Evolutionary conservation across 805 yeast genomes (phyloP), one percentile per base, ranked within the genome.

Genomic region (Wickerhamiella spandovensis): DNA sequence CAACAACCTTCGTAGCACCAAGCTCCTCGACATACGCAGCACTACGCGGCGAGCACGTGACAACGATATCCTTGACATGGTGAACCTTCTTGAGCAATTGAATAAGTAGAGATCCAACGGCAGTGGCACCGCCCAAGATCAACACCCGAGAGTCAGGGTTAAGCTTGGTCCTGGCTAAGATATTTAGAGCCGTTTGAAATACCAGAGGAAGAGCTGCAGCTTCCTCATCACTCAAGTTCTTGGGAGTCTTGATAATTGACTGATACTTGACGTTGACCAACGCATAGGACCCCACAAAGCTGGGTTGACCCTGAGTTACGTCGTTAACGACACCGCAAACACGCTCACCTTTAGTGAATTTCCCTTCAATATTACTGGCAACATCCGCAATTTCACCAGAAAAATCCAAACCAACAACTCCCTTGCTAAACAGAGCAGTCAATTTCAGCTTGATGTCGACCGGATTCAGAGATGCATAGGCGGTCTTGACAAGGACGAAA

Each of bases 121-220:
- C 65, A 1, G 94, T 81, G 13, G 83, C 79, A 28, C 84, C 92
- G 35, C 95, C 95, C 44, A 83, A 67, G 23, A 86, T 71, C 45
- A 84, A 69, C 4, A 82, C 75, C 18, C 37, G 74, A 5, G 77
- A 68, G 10, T 69, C 68, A 10, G 69, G 68, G 38, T 67, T 68
- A 18, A 75, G 65, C 32, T 65, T 61, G 51, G 70, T 68, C 7
- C 58, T 52, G n/a, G 62, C 61, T 28, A 73, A 61, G 42, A 71
- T 58, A 49, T 69, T 60, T 55, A 59, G 71, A 1, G 89, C 88
- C 3, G 94, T 81, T 20, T 78, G 77, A 55, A 73, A 76, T 1
- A 76, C 81, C 54, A 81, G 64, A 1, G 86, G 83, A 64, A 76
- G 72, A 0, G 86, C 73, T 2, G 84, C 81, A 46, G 89, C 86